Conservation (phyloP, 2,329 filamentous ascomycete species). For the Stenocarpella maydis region DNA sequence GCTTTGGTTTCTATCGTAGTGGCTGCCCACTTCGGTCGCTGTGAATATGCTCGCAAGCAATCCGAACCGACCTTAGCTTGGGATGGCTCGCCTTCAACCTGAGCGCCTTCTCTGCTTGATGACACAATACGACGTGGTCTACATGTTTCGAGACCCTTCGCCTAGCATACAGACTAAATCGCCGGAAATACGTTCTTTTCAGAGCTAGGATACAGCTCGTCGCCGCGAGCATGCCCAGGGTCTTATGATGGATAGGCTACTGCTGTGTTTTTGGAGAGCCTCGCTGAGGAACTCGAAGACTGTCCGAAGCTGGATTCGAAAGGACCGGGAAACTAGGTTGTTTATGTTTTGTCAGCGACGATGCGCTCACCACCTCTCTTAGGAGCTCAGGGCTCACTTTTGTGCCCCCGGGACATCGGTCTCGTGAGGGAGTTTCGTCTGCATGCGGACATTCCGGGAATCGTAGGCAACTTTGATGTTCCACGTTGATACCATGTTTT, state of each 20-base stretch:
- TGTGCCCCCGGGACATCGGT: neutral
- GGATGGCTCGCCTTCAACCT: neutral
- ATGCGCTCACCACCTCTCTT: neutral
- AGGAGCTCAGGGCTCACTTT: neutral
- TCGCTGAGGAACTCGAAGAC: neutral
- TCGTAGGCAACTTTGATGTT: neutral
- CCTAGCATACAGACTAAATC: too few relatives aligned
- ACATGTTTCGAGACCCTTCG: neutral
- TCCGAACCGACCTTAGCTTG: neutral
- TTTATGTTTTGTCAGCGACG: neutral
- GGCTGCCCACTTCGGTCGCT: neutral
- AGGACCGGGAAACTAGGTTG: too few relatives aligned
- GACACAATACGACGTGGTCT: too few relatives aligned
- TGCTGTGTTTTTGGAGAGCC: neutral
- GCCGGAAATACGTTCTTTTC: neutral
- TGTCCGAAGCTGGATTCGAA: neutral
- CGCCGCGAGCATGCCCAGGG: neutral
- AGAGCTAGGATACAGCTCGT: neutral
- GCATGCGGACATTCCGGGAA: too few relatives aligned
- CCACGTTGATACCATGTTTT: neutral
- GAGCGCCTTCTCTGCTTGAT: too few relatives aligned
- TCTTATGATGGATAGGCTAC: neutral
- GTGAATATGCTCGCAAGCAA: neutral
- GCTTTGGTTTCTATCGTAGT: neutral
- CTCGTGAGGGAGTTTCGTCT: neutral